These are phyloP conservation scores for Santalum album DNA, from an alignment of 164 flowering plant genomes.

Conservation along the genomic window DNA sequence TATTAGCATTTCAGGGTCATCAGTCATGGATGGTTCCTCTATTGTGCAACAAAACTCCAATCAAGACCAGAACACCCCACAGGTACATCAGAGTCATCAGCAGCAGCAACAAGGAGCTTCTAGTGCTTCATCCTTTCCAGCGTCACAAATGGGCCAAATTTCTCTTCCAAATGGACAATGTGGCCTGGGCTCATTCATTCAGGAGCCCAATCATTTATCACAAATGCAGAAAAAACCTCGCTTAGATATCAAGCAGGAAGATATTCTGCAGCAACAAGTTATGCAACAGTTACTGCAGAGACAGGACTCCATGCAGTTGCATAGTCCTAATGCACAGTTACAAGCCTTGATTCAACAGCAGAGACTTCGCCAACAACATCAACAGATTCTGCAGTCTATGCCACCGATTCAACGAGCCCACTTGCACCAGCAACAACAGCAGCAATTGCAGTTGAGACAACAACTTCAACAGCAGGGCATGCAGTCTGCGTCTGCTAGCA, in stretches of 20 bases:
- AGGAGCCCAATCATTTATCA: conserved; percentile 45
- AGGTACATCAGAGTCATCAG: conserved; percentile 45
- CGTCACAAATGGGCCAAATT: conserved; percentile 43
- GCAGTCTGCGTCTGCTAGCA: background rate
- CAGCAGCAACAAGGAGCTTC: conserved; percentile 49
- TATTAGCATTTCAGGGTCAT: conserved; percentile 76
- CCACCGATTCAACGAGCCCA: conserved; percentile 69
- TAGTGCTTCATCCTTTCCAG: conserved; percentile 63
- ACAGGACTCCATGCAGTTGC: conserved; percentile 62
- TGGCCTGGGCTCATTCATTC: conserved; percentile 35
- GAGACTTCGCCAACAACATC: conserved; percentile 62
- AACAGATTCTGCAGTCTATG: conserved; percentile 55
- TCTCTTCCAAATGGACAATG: conserved; percentile 37
- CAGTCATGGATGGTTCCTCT: conserved; percentile 68
- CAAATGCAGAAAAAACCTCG: conserved; percentile 82
- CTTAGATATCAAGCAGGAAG: conserved; percentile 79
- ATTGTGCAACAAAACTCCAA: conserved; percentile 57
- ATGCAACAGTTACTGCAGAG: conserved; percentile 74
- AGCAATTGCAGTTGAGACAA: conserved; percentile 53
- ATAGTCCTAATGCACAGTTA: conserved; percentile 63
- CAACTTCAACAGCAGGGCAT: conserved; percentile 56
- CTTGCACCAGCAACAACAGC: conserved; percentile 64
- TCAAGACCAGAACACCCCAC: conserved; percentile 56
- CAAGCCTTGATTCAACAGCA: conserved; percentile 84
- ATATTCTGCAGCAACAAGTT: conserved; percentile 65